Evolutionary conservation across 1,139 yeast species (phyloP).

Genomic region (Zygoascus hellenicus): DNA sequence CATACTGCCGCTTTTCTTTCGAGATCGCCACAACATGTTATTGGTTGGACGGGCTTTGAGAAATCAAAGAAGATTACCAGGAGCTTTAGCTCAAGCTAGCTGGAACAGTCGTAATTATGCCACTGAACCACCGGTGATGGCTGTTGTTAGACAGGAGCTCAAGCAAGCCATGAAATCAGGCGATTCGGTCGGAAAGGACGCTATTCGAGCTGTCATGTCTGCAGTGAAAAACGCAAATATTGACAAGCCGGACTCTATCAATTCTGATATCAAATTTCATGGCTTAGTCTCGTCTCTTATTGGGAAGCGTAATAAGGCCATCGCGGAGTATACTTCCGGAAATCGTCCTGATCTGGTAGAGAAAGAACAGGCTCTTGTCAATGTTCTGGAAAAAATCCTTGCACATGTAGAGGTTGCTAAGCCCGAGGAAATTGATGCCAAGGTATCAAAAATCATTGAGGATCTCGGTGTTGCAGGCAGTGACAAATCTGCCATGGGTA

Average conservation of each 20-base stretch:
- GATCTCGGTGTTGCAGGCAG: conserved; percentile 30
- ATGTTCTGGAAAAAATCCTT: conserved; percentile 42
- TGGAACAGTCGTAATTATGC: neutral
- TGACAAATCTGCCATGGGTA: conserved; percentile 34
- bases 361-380: conserved; percentile 48
- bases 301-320: conserved; percentile 50
- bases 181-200: conserved; percentile 39
- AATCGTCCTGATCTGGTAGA: conserved; percentile 52
- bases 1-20: neutral
- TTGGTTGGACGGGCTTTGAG: too few species aligned
- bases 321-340: conserved; percentile 45
- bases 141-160: conserved; percentile 29
- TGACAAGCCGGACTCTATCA: conserved; percentile 41
- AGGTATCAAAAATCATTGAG: conserved; percentile 37
- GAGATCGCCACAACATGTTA: conserved; percentile 4
- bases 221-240: conserved; percentile 58
- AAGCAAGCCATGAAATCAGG: conserved; percentile 34
- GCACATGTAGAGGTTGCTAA: conserved; percentile 46
- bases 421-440: conserved; percentile 43
- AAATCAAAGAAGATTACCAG: too few species aligned
- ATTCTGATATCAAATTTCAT: conserved; percentile 45
- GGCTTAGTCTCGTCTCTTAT: conserved; percentile 47
- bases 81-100: too few species aligned
- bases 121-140: conserved; percentile 34
- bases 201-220: conserved; percentile 51